Percentiles rank a stretch among this genome's conserved stretches.
phyloP scores from a whole-genome alignment of 2,329 filamentous ascomycete species.

The Fusarium sp. region DNA sequence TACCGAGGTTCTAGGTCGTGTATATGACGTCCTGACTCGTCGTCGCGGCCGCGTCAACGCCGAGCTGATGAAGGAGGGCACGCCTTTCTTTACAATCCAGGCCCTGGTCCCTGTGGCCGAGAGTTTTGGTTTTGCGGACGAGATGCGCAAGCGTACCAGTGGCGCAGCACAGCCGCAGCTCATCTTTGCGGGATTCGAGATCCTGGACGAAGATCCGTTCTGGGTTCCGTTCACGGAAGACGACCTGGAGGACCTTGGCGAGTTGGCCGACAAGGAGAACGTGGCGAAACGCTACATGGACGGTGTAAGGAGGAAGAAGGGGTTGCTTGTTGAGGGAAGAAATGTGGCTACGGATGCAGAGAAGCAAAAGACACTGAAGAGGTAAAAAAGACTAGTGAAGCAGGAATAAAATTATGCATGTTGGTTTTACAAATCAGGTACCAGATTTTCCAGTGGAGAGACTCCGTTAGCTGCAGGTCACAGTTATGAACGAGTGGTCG shows the following conservation, averaged over 20 bases:
- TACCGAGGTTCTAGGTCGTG: slow-evolving; percentile 92
- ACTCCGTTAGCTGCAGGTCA: not conserved
- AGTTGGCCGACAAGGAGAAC: slow-evolving; percentile 93
- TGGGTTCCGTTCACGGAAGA: slow-evolving; percentile 98
- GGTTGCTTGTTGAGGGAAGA: slow-evolving; percentile 82
- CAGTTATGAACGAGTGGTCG: not conserved
- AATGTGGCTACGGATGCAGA: slow-evolving; percentile 86
- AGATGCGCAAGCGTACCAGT: slow-evolving; percentile 93
- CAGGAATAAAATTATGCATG: slow-evolving; percentile 23
- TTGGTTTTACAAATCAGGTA: slow-evolving; percentile 3
- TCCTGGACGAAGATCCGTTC: slow-evolving; percentile 94
- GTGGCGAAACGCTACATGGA: slow-evolving; percentile 98
- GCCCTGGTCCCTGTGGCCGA: slow-evolving; percentile 91
- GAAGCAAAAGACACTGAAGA: slow-evolving; percentile 82
- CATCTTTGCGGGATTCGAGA: slow-evolving; percentile 91
- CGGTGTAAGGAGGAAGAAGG: slow-evolving; percentile 85
- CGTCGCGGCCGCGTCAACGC: slow-evolving; percentile 89
- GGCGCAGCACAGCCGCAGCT: slow-evolving; percentile 93
- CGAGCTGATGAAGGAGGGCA: slow-evolving; percentile 93
- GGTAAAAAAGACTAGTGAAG: slow-evolving; percentile 51
- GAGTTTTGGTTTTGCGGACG: slow-evolving; percentile 94
- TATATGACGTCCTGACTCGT: slow-evolving; percentile 97
- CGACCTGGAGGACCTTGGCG: slow-evolving; percentile 93
- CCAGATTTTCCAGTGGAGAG: not conserved
- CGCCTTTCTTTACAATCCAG: slow-evolving; percentile 94